A percentile compares a stretch with the other conserved stretches of the same genome.
Evolutionary conservation across 1,284 basidiomycete species (phyloP).

Genomic region (Pseudozyma tsukubaensis): DNA sequence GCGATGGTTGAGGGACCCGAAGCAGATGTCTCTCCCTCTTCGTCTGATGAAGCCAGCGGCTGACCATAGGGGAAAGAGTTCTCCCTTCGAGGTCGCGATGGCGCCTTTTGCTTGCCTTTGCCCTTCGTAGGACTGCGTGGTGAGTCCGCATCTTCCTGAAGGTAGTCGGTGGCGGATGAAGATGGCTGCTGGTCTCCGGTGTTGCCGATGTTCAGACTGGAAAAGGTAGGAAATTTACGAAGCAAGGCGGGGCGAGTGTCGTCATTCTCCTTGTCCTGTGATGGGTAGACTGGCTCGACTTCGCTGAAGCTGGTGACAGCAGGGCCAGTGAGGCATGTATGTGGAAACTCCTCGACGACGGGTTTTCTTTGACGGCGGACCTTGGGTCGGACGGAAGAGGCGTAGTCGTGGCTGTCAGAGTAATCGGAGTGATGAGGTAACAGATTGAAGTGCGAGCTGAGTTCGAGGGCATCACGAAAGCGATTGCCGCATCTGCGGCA

Average conservation of each 20-base stretch:
- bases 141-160: background rate
- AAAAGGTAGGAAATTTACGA: constrained; percentile 27
- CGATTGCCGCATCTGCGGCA: constrained; percentile 40
- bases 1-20: background rate
- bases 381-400: constrained; percentile 28
- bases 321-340: background rate
- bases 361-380: background rate
- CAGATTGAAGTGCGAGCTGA: constrained; percentile 42
- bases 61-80: constrained; percentile 30
- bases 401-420: constrained; percentile 32
- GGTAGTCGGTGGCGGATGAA: constrained; percentile 18
- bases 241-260: constrained; percentile 17
- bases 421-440: constrained; percentile 41
- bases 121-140: constrained; percentile 12
- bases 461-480: constrained; percentile 31
- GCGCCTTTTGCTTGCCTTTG: constrained; percentile 27
- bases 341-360: background rate
- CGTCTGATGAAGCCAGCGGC: constrained; percentile 25
- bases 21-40: constrained; percentile 10
- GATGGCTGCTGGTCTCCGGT: constrained; percentile 6
- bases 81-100: constrained; percentile 23
- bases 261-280: constrained; percentile 10
- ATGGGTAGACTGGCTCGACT: constrained; percentile 18
- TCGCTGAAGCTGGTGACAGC: constrained; percentile 25
- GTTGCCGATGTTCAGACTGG: constrained; percentile 6